phyloP scores from a whole-genome alignment of 2,329 filamentous ascomycete genomes.

The Metarhizium anisopliae region DNA sequence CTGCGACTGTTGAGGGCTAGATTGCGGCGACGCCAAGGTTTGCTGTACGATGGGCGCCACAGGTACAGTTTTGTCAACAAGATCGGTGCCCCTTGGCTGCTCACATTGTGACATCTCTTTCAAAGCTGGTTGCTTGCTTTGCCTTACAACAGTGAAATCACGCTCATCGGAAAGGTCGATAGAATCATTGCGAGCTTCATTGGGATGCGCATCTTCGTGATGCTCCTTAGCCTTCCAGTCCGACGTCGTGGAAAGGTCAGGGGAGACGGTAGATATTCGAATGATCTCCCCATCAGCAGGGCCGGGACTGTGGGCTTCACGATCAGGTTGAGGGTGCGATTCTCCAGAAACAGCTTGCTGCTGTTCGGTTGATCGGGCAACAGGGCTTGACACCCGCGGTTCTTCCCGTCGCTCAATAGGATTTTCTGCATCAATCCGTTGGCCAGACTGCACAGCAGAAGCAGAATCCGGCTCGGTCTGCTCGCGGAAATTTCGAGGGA shows the following conservation, averaged over 20 bases:
- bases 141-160: conserved; percentile 5
- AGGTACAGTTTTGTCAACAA: not conserved
- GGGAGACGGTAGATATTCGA: conserved; percentile 6
- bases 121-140: not conserved
- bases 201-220: not conserved
- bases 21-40: not conserved
- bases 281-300: not conserved
- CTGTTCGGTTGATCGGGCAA: not conserved
- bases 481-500: not conserved
- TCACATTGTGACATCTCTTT: not conserved
- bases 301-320: not conserved
- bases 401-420: not conserved
- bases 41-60: not conserved
- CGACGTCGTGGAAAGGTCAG: conserved; percentile 5
- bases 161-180: not conserved
- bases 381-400: not conserved
- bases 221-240: not conserved
- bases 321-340: not conserved
- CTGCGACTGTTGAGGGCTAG: not conserved
- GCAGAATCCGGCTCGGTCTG: not conserved
- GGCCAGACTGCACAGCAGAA: not conserved
- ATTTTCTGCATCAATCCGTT: not conserved
- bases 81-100: not conserved
- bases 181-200: not conserved
- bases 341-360: not conserved